Conservation (phyloP, 2,329 filamentous ascomycete species). For the Colletotrichum sidae region DNA sequence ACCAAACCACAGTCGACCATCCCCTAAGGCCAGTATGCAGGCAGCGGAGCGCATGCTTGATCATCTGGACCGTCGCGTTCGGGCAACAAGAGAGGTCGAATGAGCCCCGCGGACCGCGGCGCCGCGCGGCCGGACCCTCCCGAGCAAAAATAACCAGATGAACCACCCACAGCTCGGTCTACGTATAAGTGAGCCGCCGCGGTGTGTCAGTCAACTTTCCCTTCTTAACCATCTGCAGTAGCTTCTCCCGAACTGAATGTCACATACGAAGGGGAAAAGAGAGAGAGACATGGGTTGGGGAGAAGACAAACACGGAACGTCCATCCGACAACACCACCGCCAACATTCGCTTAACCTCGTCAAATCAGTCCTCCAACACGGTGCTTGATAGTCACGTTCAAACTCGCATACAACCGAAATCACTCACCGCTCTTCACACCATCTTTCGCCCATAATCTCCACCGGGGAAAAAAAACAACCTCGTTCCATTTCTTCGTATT, state of each 20-base stretch:
- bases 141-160: background rate
- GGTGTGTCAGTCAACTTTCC: background rate
- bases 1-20: too few relatives aligned
- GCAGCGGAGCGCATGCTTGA: background rate
- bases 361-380: slow-evolving; percentile 3
- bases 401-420: background rate
- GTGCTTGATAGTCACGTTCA: background rate
- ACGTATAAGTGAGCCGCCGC: slow-evolving; percentile 6
- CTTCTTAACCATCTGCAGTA: background rate
- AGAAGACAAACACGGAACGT: slow-evolving; percentile 4
- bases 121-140: slow-evolving; percentile 11
- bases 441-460: slow-evolving; percentile 10
- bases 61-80: slow-evolving; percentile 4
- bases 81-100: background rate
- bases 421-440: slow-evolving; percentile 31
- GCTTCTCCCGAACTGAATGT: background rate
- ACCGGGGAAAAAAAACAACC: too few relatives aligned
- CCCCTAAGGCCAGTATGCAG: background rate
- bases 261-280: background rate
- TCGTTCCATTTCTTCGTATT: background rate
- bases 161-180: slow-evolving; percentile 3
- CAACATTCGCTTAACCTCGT: slow-evolving; percentile 20
- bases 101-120: slow-evolving; percentile 17
- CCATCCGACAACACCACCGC: slow-evolving; percentile 13
- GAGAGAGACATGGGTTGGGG: background rate